Base-by-base conservation (phyloP, 345 rosid genomes). In the Arabidopsis arenosa region DNA sequence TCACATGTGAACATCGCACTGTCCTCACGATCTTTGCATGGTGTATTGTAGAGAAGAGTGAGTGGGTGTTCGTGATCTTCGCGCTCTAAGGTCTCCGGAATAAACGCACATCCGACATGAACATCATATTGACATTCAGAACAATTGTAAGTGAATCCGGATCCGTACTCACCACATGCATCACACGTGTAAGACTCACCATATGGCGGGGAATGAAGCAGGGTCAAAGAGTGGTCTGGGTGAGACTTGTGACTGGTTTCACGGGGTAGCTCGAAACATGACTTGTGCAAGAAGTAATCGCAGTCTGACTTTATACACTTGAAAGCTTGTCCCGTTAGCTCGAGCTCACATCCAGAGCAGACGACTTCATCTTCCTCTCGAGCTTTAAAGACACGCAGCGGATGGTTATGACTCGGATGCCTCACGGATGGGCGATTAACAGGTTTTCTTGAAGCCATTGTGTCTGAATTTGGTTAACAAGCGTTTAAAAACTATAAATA, bases 221-320 rank as follows among this genome's bases (percentile, higher is more conserved):
- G 3, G 41, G 60, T 58, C 5, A 75, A 49, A 75, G 73, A 66
- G 1, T 75, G 79, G 6, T 66, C 11, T 3, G 9, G 11, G 61
- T 75, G 79, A 39, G 79, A 47, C 59, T 75, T 75, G 67, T 66
- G 79, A 15, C 12, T 5, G 21, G 8, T 58, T n/a, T 60, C 52
- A 26, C 61, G 23, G 0, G 79, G 69, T 7, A 75, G 74, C 26
- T 59, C 44, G 1, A 68, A 60, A 68, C 79, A 75, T 51, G 79
- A 75, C 73, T 75, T 75, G 68, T 75, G 79, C 37, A 74, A 37
- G 49, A 66, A 66, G 78, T 74, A 74, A 26, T 74, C 72, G 3
- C 78, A 75, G 0, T 76, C 63, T 33, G 67, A 52, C 49, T 76
- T 76, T 0, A 69, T 52, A 15, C 79, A 68, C 8, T 61, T 68